These are phyloP conservation scores for Rossbeevera mucosa DNA, from an alignment of 768 basidiomycete genomes.

Conservation along the genomic window DNA sequence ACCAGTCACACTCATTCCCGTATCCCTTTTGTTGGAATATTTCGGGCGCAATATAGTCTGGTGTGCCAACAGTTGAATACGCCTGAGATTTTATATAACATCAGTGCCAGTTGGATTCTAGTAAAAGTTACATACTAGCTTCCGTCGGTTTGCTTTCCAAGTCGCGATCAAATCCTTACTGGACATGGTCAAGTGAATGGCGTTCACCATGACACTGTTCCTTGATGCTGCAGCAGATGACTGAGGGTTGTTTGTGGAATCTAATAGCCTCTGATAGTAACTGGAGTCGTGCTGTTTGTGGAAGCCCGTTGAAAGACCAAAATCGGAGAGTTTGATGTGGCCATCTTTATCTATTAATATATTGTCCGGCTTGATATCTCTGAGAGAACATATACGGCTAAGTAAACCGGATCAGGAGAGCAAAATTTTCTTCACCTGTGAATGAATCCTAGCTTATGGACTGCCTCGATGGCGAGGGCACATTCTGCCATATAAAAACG, in stretches of 20 bases:
- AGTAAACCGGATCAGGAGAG: neutral
- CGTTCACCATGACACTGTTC: constrained; percentile 96
- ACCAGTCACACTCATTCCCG: constrained; percentile 98
- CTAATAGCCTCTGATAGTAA: constrained; percentile 89
- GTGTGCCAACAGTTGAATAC: constrained; percentile 96
- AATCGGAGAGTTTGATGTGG: constrained; percentile 97
- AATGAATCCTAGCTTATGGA: constrained; percentile 95
- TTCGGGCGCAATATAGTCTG: constrained; percentile 95
- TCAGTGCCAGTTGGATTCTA: neutral
- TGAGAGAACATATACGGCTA: constrained; percentile 27
- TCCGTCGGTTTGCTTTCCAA: constrained; percentile 97
- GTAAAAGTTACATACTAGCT: constrained; percentile 58
- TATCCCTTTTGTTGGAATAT: constrained; percentile 98
- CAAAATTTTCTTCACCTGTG: constrained; percentile 62
- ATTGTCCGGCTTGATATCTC: constrained; percentile 99
- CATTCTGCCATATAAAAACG: constrained; percentile 99
- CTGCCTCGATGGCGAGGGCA: constrained; percentile 94
- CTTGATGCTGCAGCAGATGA: constrained; percentile 49
- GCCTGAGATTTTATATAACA: constrained; percentile 47
- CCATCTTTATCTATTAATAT: constrained; percentile 88
- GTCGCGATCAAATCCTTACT: constrained; percentile 93
- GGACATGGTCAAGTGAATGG: constrained; percentile 94
- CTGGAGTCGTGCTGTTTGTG: constrained; percentile 96
- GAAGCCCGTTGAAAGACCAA: constrained; percentile 98
- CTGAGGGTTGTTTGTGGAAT: constrained; percentile 48